Percentiles rank a stretch among this genome's conserved stretches.
Evolutionary conservation across 371 early-diverging fungal genomes (phyloP).

Genomic region (Syncephalis fuscata): DNA sequence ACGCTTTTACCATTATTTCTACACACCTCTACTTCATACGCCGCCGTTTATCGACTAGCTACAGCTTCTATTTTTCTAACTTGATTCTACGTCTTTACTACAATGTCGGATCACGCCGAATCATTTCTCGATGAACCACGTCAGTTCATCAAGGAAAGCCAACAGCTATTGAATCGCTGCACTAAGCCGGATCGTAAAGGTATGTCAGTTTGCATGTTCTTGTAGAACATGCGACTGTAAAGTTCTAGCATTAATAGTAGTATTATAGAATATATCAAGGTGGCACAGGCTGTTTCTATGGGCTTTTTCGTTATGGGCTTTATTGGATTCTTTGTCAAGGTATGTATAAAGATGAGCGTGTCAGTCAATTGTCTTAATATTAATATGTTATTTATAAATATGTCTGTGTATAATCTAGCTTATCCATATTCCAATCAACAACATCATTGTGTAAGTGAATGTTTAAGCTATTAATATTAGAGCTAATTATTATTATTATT

Average conservation of each 20-base stretch:
- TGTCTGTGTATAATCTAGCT: slow-evolving; percentile 19
- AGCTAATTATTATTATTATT: too few relatives aligned
- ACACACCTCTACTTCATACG: too few relatives aligned
- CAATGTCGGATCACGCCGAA: slow-evolving; percentile 16
- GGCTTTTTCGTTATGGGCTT: slow-evolving; percentile 97
- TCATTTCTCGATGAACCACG: slow-evolving; percentile 56
- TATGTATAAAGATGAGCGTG: slow-evolving; percentile 6
- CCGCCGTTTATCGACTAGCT: too few relatives aligned
- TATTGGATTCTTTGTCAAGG: slow-evolving; percentile 94
- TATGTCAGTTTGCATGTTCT: slow-evolving; percentile 13
- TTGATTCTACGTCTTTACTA: slow-evolving; percentile 10
- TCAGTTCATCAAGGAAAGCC: slow-evolving; percentile 80
- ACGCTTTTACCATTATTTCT: slow-evolving; percentile 4
- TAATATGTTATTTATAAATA: neutral
- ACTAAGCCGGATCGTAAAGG: slow-evolving; percentile 93
- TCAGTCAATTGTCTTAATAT: neutral
- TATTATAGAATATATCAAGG: slow-evolving; percentile 76
- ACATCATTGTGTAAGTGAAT: slow-evolving; percentile 80
- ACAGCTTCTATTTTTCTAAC: too few relatives aligned
- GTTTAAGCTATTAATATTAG: too few relatives aligned
- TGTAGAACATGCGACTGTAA: neutral
- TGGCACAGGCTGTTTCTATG: slow-evolving; percentile 85
- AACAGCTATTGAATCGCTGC: slow-evolving; percentile 83
- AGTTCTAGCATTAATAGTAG: neutral
- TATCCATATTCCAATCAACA: slow-evolving; percentile 98